Evolutionary conservation across 164 flowering plant species (phyloP).

Genomic region (Annona squamosa): DNA sequence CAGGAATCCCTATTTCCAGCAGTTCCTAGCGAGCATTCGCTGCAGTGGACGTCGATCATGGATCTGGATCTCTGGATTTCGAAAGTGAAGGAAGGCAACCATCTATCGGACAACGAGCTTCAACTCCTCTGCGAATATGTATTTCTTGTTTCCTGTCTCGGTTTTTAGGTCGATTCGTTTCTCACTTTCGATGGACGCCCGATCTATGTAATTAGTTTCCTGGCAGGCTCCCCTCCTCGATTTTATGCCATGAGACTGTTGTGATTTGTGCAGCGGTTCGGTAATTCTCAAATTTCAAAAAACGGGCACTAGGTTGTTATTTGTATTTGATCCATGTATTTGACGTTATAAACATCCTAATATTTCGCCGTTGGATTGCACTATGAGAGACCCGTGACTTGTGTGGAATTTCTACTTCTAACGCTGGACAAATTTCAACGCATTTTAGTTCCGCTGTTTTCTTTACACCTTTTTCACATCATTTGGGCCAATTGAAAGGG

Average conservation of each 20-base stretch:
- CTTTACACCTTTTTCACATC: too few relatives aligned
- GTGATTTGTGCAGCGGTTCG: too few relatives aligned
- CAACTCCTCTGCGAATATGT: conserved; percentile 59
- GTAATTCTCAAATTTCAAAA: too few relatives aligned
- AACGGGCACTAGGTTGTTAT: too few relatives aligned
- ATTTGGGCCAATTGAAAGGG: too few relatives aligned
- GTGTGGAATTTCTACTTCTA: too few relatives aligned
- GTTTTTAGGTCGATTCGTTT: neutral
- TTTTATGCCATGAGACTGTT: neutral
- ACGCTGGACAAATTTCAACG: too few relatives aligned
- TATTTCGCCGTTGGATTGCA: too few relatives aligned
- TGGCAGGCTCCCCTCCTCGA: neutral
- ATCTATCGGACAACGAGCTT: conserved; percentile 51
- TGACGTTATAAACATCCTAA: too few relatives aligned
- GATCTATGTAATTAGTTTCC: neutral
- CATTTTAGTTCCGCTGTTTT: too few relatives aligned
- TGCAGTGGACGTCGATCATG: conserved; percentile 19
- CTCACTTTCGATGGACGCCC: neutral
- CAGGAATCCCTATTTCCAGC: neutral
- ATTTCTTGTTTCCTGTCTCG: neutral
- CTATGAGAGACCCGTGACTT: too few relatives aligned
- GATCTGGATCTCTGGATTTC: conserved; percentile 59
- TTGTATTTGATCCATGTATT: too few relatives aligned
- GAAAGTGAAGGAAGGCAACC: conserved; percentile 55
- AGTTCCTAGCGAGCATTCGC: neutral